Percentiles rank a stretch among this genome's conserved stretches.
phyloP scores from a whole-genome alignment of 2,329 filamentous ascomycete species.

The Ascochyta clinopodiicola region DNA sequence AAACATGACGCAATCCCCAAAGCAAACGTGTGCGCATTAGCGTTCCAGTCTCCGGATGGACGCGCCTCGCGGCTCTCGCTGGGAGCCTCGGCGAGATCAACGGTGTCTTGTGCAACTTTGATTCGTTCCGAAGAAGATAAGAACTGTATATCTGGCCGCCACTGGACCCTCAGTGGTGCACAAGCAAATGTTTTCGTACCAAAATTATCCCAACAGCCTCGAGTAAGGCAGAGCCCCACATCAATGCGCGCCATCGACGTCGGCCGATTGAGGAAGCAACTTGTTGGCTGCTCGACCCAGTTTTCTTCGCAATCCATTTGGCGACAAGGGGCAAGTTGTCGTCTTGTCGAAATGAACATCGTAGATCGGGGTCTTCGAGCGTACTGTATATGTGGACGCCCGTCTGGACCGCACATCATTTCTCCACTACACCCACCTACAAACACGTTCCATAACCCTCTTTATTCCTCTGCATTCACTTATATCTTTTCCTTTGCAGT shows the following conservation, averaged over 20 bases:
- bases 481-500: neutral
- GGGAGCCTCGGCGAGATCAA: conserved; percentile 7
- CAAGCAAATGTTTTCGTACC: conserved; percentile 10
- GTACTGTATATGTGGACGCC: conserved; percentile 8
- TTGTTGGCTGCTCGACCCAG: conserved; percentile 21
- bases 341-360: conserved; percentile 15
- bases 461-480: neutral
- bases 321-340: conserved; percentile 6
- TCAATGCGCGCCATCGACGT: conserved; percentile 17
- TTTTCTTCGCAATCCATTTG: conserved; percentile 18
- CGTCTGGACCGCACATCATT: conserved; percentile 14
- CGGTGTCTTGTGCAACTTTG: conserved; percentile 7
- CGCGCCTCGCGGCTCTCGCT: neutral
- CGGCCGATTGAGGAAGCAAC: conserved; percentile 13
- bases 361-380: conserved; percentile 2
- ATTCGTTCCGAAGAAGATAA: conserved; percentile 12
- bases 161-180: conserved; percentile 10
- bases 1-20: neutral
- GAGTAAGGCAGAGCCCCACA: conserved; percentile 14
- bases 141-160: neutral
- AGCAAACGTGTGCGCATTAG: neutral
- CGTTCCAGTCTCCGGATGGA: conserved; percentile 7
- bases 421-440: conserved; percentile 10
- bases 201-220: conserved; percentile 15
- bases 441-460: neutral